Percentiles rank a stretch among this genome's conserved stretches.
phyloP scores from a whole-genome alignment of 331 rosid species.

The Acacia concinna region DNA sequence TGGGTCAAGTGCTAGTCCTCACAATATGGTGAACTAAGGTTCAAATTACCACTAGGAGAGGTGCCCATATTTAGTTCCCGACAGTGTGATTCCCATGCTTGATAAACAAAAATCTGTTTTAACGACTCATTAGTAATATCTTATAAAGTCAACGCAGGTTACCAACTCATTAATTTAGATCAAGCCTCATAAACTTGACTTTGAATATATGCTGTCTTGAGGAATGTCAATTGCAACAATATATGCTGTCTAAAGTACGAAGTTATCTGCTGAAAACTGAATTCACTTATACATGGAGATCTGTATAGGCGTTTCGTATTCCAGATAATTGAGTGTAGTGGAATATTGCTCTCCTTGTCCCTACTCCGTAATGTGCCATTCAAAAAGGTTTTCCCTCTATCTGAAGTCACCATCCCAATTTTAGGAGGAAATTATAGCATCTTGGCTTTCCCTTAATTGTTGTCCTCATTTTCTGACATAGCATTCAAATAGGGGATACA shows the following conservation, averaged over 20 bases:
- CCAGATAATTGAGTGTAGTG: background rate
- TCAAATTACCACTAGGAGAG: too few relatives aligned
- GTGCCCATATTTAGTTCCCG: too few relatives aligned
- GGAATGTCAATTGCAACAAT: background rate
- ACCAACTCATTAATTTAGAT: background rate
- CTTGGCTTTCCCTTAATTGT: background rate
- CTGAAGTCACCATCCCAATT: background rate
- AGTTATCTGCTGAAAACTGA: slow-evolving; percentile 2
- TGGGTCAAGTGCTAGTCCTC: too few relatives aligned
- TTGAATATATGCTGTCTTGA: background rate
- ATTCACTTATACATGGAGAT: background rate
- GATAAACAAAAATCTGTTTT: too few relatives aligned
- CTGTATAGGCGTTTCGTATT: background rate
- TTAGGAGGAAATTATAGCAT: background rate
- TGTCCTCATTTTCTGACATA: background rate
- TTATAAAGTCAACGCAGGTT: slow-evolving; percentile 7
- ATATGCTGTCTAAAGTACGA: background rate
- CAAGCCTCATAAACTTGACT: slow-evolving; percentile 1
- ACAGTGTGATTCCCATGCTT: too few relatives aligned
- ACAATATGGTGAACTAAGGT: too few relatives aligned
- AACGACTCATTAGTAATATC: background rate
- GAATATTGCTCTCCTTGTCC: background rate
- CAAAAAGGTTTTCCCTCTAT: too few relatives aligned
- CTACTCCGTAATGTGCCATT: background rate
- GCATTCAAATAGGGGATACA: background rate